phyloP scores from a whole-genome alignment of 352 stramenopile species.

The Phytophthora cryptogea region DNA sequence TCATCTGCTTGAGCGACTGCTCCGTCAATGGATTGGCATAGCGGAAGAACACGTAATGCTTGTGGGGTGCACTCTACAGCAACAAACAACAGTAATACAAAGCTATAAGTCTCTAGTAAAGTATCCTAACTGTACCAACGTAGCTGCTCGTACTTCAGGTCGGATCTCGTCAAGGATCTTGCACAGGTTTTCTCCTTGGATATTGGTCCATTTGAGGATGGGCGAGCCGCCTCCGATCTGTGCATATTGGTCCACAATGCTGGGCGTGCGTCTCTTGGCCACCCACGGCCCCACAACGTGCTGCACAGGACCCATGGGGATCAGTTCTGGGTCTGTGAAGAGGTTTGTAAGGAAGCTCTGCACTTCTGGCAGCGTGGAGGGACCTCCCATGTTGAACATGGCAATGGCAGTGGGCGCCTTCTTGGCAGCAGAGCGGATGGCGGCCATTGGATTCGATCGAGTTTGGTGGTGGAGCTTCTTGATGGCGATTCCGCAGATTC shows the following conservation, averaged over 20 bases:
- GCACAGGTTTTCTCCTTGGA: slow-evolving; percentile 93
- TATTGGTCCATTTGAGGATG: slow-evolving; percentile 97
- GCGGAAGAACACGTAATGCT: slow-evolving; percentile 97
- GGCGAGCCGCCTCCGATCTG: slow-evolving; percentile 97
- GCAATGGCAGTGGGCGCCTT: slow-evolving; percentile 70
- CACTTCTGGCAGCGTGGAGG: slow-evolving; percentile 94
- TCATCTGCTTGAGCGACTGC: slow-evolving; percentile 95
- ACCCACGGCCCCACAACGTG: slow-evolving; percentile 79
- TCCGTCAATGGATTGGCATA: slow-evolving; percentile 99
- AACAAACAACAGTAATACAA: slow-evolving; percentile 8
- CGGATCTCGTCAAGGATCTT: slow-evolving; percentile 90
- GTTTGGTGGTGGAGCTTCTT: background rate
- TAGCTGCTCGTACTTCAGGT: slow-evolving; percentile 54
- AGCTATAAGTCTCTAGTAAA: slow-evolving; percentile 11
- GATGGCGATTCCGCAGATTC: slow-evolving; percentile 12
- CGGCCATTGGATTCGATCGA: slow-evolving; percentile 16
- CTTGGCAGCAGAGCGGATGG: slow-evolving; percentile 36
- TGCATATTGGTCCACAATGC: slow-evolving; percentile 95
- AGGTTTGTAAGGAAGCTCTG: slow-evolving; percentile 98
- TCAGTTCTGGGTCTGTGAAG: slow-evolving; percentile 99
- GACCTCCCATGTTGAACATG: slow-evolving; percentile 98
- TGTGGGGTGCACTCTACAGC: slow-evolving; percentile 83
- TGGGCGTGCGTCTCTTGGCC: slow-evolving; percentile 90
- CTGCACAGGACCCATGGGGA: slow-evolving; percentile 94
- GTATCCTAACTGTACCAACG: background rate